Percentiles rank a stretch among this genome's conserved stretches.
phyloP scores from a whole-genome alignment of 1,139 yeast species.

The Taiozyma sp. region DNA sequence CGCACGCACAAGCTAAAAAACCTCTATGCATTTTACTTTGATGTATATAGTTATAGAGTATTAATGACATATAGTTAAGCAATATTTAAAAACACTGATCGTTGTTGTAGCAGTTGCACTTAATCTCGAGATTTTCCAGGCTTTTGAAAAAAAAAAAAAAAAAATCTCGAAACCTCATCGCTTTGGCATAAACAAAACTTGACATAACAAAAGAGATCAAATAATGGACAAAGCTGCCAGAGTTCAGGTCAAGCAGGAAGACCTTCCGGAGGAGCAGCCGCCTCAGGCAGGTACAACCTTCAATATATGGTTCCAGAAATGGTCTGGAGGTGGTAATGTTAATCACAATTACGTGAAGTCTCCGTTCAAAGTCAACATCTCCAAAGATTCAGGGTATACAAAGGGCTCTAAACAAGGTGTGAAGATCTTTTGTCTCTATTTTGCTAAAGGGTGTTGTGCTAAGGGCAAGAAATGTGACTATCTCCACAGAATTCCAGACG shows the following conservation, averaged over 20 bases:
- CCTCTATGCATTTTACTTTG: not conserved
- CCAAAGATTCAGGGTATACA: slow-evolving; percentile 70
- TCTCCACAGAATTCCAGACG: slow-evolving; percentile 69
- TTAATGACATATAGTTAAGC: not conserved
- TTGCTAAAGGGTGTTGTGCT: slow-evolving; percentile 85
- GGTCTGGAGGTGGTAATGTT: slow-evolving; percentile 69
- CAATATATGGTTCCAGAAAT: slow-evolving; percentile 84
- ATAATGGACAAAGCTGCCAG: slow-evolving; percentile 43
- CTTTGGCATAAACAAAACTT: too few relatives aligned
- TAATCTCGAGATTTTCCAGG: not conserved
- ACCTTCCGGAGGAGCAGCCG: slow-evolving; percentile 60
- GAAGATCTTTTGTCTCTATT: slow-evolving; percentile 63
- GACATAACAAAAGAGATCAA: slow-evolving; percentile 1
- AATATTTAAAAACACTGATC: not conserved
- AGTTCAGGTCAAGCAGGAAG: slow-evolving; percentile 65
- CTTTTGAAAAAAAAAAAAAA: not conserved
- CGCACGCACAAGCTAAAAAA: not conserved
- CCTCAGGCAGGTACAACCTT: slow-evolving; percentile 77
- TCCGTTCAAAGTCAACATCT: slow-evolving; percentile 51
- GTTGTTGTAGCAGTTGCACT: too few relatives aligned
- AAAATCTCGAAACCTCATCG: not conserved
- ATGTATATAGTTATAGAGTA: not conserved
- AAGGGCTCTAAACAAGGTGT: slow-evolving; percentile 43
- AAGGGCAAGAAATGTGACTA: slow-evolving; percentile 72
- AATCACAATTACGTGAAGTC: slow-evolving; percentile 39